phyloP scores from a whole-genome alignment of 306 rosid species.

The Prunus kanzakura region DNA sequence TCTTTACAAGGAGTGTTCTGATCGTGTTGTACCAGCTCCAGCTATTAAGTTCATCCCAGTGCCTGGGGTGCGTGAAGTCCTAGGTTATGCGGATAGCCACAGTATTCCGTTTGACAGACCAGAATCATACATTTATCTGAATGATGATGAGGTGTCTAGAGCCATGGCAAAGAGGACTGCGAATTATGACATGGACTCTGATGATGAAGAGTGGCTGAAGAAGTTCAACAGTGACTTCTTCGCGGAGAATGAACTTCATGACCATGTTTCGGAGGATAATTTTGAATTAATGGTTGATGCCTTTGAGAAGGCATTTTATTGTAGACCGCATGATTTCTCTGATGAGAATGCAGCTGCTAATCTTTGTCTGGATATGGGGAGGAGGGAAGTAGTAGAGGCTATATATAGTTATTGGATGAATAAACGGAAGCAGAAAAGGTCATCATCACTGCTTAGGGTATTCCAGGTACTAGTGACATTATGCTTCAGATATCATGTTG shows the following conservation, averaged over 20 bases:
- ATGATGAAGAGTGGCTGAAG: constrained; percentile 71
- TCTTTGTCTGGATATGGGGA: constrained; percentile 43
- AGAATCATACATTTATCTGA: constrained; percentile 44
- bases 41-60: constrained; percentile 53
- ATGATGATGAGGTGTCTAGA: constrained; percentile 61
- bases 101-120: constrained; percentile 43
- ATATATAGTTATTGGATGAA: constrained; percentile 57
- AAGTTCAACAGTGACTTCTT: constrained; percentile 38
- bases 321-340: constrained; percentile 37
- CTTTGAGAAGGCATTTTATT: constrained; percentile 61
- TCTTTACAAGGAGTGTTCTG: constrained; percentile 69
- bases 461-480: constrained; percentile 57
- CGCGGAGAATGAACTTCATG: constrained; percentile 24
- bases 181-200: constrained; percentile 79
- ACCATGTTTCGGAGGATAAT: constrained; percentile 42
- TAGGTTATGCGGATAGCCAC: constrained; percentile 36
- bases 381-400: constrained; percentile 46
- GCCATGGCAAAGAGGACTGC: constrained; percentile 49
- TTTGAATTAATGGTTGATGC: constrained; percentile 71
- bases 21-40: constrained; percentile 38
- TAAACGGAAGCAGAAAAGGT: constrained; percentile 57
- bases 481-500: constrained; percentile 16
- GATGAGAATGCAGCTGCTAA: constrained; percentile 42
- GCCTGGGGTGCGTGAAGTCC: constrained; percentile 60
- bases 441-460: constrained; percentile 46